These are phyloP conservation scores for Diaporthe humulicola DNA, from an alignment of 2,329 filamentous ascomycete species.

Conservation along the genomic window DNA sequence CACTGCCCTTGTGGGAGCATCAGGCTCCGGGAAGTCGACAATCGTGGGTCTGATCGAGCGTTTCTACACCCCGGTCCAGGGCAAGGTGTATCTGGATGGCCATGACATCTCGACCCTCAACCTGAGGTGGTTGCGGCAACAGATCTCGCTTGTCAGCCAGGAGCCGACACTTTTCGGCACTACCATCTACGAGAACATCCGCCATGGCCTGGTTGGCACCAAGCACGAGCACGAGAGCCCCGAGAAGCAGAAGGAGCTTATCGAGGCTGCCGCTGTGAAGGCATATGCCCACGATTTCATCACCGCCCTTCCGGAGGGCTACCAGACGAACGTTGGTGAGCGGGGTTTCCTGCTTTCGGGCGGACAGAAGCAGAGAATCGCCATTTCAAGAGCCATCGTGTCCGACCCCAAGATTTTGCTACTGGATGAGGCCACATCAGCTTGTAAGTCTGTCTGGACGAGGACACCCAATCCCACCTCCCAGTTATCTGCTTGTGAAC, in stretches of 20 bases:
- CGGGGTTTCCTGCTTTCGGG: conserved; percentile 92
- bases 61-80: conserved; percentile 91
- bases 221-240: conserved; percentile 76
- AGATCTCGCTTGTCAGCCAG: conserved; percentile 93
- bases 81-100: conserved; percentile 84
- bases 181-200: conserved; percentile 90
- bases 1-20: conserved; percentile 93
- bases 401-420: conserved; percentile 93
- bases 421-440: conserved; percentile 87
- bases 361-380: conserved; percentile 97
- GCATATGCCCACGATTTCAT: conserved; percentile 97
- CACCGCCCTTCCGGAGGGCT: conserved; percentile 83
- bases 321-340: conserved; percentile 95
- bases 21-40: conserved; percentile 94
- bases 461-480: neutral
- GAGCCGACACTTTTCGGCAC: conserved; percentile 93
- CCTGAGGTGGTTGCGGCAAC: conserved; percentile 89
- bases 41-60: conserved; percentile 94
- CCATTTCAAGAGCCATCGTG: conserved; percentile 91
- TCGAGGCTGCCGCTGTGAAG: conserved; percentile 87
- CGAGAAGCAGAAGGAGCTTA: conserved; percentile 77
- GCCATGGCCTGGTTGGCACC: conserved; percentile 91
- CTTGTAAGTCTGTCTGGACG: conserved; percentile 31
- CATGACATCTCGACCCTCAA: conserved; percentile 86
- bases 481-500: conserved; percentile 49